phyloP scores from a whole-genome alignment of 2,329 filamentous ascomycete species.

The Amauroascus verrucosus region DNA sequence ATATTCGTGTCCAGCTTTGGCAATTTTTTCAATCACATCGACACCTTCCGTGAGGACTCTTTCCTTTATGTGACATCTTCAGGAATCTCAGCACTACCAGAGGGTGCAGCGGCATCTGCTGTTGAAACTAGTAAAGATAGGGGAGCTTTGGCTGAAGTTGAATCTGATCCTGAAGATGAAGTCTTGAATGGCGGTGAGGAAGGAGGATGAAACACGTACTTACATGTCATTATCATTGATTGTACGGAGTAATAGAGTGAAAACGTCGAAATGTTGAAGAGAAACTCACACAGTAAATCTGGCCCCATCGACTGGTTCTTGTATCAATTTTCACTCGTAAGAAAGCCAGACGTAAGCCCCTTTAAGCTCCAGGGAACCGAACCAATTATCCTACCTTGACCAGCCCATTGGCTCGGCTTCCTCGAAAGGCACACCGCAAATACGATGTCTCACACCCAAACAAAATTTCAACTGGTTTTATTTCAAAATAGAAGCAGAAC shows the following conservation, averaged over 20 bases:
- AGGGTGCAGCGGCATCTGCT: constrained; percentile 9
- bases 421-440: neutral
- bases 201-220: constrained; percentile 15
- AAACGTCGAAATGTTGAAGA: too few relatives aligned
- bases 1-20: constrained; percentile 49
- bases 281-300: too few relatives aligned
- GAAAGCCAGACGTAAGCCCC: too few relatives aligned
- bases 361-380: too few relatives aligned
- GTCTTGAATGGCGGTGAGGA: constrained; percentile 18
- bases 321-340: too few relatives aligned
- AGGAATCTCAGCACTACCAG: constrained; percentile 50
- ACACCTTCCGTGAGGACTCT: constrained; percentile 60
- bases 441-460: neutral
- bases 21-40: constrained; percentile 68
- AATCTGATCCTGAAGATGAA: constrained; percentile 20
- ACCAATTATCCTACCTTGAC: neutral
- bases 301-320: too few relatives aligned
- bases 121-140: constrained; percentile 21
- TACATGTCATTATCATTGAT: too few relatives aligned
- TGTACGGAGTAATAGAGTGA: too few relatives aligned
- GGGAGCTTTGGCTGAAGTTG: constrained; percentile 25
- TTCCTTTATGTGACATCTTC: constrained; percentile 66
- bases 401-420: neutral
- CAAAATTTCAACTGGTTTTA: neutral
- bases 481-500: neutral